Base-by-base conservation (phyloP, 176 grass and related monocot species). In the Oryza glumipatula region DNA sequence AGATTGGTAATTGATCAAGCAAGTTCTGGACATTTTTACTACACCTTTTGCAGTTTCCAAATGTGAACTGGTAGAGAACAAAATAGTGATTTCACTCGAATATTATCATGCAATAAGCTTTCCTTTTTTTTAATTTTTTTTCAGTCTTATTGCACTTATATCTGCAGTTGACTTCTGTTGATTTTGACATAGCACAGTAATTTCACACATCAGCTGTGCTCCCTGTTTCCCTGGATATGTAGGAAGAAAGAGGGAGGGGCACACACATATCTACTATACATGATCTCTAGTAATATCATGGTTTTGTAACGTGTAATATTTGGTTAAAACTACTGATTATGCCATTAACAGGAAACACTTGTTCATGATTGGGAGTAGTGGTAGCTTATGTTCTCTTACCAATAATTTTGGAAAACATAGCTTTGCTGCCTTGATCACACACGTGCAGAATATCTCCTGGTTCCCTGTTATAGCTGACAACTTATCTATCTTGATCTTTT, bases 361-460 rank as follows among this genome's bases (percentile, higher is more conserved):
- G 2, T 58, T 58, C 6, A 75, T 11, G 74, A 70, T 36, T 70
- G 48, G 60, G 36, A 39, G 60, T 54, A 11, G 21, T 66, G 22
- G 28, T 67, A 67, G 38, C 19, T 70, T 73, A 79, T 86, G 9
- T 64, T 75, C 78, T 75, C 73, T 22, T 11, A 77, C 35, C 26
- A 56, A 11, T 19, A 82, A 21, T 56, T 68, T 46, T 33, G 11
- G 19, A 73, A 70, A 68, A 44, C 32, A 67, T 67, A 68, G 6
- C 61, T 60, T 68, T 72, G 38, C 36, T 9, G 68, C 70, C 23
- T 16, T 28, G 30, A 9, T 21, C 49, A 23, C 21, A 76, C 78
- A 70, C 14, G 28, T 21, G 63, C 26, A 65, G 23, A 33, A 12
- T 35, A 76, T 45, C 67, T 70, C 12, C 26, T 76, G 5, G 38